phyloP scores from a whole-genome alignment of 805 yeast species.

The Metschnikowia continentalis region DNA sequence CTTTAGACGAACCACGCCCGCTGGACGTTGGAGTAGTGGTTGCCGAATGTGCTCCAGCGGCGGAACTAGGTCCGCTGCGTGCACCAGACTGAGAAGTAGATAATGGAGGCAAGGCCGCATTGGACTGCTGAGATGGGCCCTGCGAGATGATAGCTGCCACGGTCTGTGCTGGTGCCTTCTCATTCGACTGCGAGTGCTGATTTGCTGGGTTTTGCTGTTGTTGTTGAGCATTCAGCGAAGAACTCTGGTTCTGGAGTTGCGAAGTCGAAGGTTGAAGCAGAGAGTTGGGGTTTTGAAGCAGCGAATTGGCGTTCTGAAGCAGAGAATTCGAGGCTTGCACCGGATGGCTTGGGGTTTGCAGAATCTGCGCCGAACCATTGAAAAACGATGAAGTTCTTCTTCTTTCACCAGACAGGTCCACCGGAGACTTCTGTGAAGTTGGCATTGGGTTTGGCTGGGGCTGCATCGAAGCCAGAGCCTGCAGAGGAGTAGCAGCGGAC shows the following conservation, averaged over 20 bases:
- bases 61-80: constrained; percentile 12
- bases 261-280: not conserved
- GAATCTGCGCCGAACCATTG: constrained; percentile 24
- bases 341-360: constrained; percentile 4
- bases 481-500: constrained; percentile 9
- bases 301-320: not conserved
- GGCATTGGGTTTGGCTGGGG: constrained; percentile 1
- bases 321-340: constrained; percentile 2
- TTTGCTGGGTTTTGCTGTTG: constrained; percentile 1
- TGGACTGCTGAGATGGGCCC: constrained; percentile 14
- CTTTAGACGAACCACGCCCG: constrained; percentile 21
- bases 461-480: constrained; percentile 6
- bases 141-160: constrained; percentile 17
- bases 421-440: constrained; percentile 1
- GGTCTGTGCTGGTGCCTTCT: constrained; percentile 8
- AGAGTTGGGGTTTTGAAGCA: not conserved
- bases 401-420: constrained; percentile 26
- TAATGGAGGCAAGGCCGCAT: constrained; percentile 6
- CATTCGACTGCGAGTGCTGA: not conserved
- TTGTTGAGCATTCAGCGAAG: constrained; percentile 1
- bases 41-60: constrained; percentile 5
- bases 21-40: constrained; percentile 12
- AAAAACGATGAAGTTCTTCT: constrained; percentile 54
- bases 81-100: constrained; percentile 4
- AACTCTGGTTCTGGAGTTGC: not conserved